Base-by-base conservation (phyloP, 2,329 filamentous ascomycete genomes). In the Rhinocladiella similis region DNA sequence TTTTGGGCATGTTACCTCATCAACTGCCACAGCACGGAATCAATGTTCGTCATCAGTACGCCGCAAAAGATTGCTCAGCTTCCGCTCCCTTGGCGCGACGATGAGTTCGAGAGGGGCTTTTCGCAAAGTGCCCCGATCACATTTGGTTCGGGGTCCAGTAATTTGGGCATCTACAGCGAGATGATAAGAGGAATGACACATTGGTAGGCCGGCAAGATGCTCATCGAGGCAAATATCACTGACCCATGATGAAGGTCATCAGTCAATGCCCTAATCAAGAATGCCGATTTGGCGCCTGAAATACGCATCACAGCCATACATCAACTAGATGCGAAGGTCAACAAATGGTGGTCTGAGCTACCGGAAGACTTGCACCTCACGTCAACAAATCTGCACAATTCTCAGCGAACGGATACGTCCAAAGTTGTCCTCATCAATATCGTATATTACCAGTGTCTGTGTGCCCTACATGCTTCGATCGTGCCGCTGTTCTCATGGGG, bases 1-100 rank as follows among this genome's bases (percentile, higher is more conserved):
- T 57, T 57, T 25, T 57, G 55, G 55, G 50, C 55, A 20, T 57
- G 50, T 35, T 53, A 57, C 46, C 55, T 57, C 18, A 54, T 57
- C 39, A 42, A 57, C 35, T 57, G 55, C 10, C 55, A 57, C 47
- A 48, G 47, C 27, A 45, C 50, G 5, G 50, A 57, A 9, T 22
- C 35, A 27, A 14, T 35, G 7, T 52, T 42, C 16, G 16, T 22
- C 10, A 20, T 49, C 9, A n/a, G 19, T 6, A 14, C 36, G 12
- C 22, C 42, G 6, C 29, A 57, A 14, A 51, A 29, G 6, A 41
- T 43, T 14, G 25, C 22, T 7, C 22, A 33, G 4, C 50, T 57
- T 12, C 38, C 50, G 7, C 29, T 57, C 16, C 55, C 55, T 2
- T 57, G 55, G 55, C 19, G 14, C 16, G 55, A 57, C 22, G 50